These are phyloP conservation scores for Phytopythium ostracodes DNA, from an alignment of 352 stramenopile species.

Conservation along the genomic window DNA sequence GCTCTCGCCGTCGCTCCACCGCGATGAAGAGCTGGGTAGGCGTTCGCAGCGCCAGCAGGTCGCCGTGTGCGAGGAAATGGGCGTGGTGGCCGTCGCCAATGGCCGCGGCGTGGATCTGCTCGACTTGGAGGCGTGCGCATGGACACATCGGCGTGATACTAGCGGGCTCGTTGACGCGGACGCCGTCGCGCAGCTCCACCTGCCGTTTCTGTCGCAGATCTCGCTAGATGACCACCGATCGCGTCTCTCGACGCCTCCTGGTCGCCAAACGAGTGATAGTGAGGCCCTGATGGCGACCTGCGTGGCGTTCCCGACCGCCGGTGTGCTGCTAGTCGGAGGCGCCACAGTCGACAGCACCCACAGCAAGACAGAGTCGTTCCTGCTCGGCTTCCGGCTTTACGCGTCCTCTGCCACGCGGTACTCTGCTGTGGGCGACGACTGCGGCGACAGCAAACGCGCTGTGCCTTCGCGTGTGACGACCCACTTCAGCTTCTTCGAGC, in stretches of 20 bases:
- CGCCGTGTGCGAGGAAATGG: slow-evolving; percentile 29
- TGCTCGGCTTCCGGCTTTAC: slow-evolving; percentile 57
- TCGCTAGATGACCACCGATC: slow-evolving; percentile 22
- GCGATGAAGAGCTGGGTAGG: not conserved
- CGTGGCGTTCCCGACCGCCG: slow-evolving; percentile 32
- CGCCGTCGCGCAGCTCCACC: slow-evolving; percentile 11
- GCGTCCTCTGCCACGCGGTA: slow-evolving; percentile 5
- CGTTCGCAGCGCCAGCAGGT: slow-evolving; percentile 16
- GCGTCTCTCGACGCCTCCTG: slow-evolving; percentile 9
- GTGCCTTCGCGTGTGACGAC: slow-evolving; percentile 16
- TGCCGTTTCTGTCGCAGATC: slow-evolving; percentile 42
- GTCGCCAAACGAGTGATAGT: not conserved
- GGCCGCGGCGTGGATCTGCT: slow-evolving; percentile 53
- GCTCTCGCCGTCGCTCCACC: not conserved
- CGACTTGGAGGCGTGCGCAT: not conserved
- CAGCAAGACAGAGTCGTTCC: slow-evolving; percentile 14
- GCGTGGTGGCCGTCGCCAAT: slow-evolving; percentile 40
- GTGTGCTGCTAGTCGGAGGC: slow-evolving; percentile 39
- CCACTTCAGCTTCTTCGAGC: slow-evolving; percentile 49
- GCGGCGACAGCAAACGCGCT: slow-evolving; percentile 2
- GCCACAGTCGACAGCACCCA: not conserved
- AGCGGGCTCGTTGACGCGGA: not conserved
- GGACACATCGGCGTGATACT: not conserved
- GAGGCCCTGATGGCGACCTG: slow-evolving; percentile 21
- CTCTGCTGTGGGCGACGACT: not conserved